Percentiles rank a stretch among this genome's conserved stretches.
phyloP scores from a whole-genome alignment of 345 rosid species.

The Murraya koenigii region DNA sequence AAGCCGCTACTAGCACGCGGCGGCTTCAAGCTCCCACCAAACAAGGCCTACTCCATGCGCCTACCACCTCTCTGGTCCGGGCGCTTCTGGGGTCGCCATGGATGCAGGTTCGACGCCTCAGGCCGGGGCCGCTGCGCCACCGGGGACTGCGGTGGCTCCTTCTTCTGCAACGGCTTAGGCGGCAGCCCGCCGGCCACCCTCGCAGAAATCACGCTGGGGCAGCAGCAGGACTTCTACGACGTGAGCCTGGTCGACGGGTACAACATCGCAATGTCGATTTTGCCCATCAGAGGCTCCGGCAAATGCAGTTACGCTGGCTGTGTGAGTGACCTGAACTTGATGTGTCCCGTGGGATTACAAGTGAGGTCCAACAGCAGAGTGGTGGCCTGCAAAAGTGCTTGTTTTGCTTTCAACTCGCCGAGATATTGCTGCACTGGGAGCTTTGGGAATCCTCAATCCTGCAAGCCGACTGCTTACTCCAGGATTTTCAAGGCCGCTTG shows the following conservation, averaged over 20 bases:
- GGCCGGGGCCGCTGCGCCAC: slow-evolving; percentile 86
- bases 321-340: slow-evolving; percentile 69
- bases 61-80: slow-evolving; percentile 92
- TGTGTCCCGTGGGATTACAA: slow-evolving; percentile 86
- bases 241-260: slow-evolving; percentile 96
- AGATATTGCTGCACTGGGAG: slow-evolving; percentile 89
- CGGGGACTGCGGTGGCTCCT: slow-evolving; percentile 85
- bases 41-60: slow-evolving; percentile 52
- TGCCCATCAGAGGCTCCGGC: slow-evolving; percentile 70
- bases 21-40: slow-evolving; percentile 72
- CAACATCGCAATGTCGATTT: slow-evolving; percentile 81
- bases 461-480: slow-evolving; percentile 93
- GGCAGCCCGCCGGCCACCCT: slow-evolving; percentile 92
- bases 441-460: slow-evolving; percentile 66
- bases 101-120: slow-evolving; percentile 65
- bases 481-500: slow-evolving; percentile 89
- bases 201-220: slow-evolving; percentile 82
- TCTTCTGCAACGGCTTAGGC: slow-evolving; percentile 79
- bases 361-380: slow-evolving; percentile 62
- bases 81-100: slow-evolving; percentile 97
- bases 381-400: slow-evolving; percentile 92
- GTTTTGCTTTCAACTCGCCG: slow-evolving; percentile 84
- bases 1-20: slow-evolving; percentile 72
- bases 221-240: slow-evolving; percentile 82
- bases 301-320: slow-evolving; percentile 90